Percentiles rank a stretch among this genome's conserved stretches.
These are phyloP conservation scores for Backusella luteola DNA, from an alignment of 192 early-diverging fungal species.

Conservation along the genomic window DNA sequence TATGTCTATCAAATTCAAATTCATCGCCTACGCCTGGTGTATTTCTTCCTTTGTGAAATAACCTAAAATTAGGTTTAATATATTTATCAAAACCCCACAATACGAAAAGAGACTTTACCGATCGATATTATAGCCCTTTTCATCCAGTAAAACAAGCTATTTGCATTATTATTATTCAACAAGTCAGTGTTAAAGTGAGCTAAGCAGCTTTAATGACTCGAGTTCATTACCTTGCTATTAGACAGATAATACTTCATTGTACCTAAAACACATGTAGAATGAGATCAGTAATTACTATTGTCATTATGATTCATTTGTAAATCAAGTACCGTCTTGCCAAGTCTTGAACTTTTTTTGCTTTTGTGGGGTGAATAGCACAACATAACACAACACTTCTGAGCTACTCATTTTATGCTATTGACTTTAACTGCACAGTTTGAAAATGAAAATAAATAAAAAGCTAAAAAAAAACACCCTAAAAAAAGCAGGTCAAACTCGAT, in stretches of 20 bases:
- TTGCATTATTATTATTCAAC: background rate
- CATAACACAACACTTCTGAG: constrained; percentile 3
- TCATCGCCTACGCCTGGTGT: constrained; percentile 39
- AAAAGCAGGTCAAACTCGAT: no score
- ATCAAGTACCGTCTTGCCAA: constrained; percentile 49
- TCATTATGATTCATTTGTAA: no score
- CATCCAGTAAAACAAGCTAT: constrained; percentile 46
- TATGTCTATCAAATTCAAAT: constrained; percentile 49
- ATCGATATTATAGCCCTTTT: constrained; percentile 43
- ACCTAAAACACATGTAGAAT: constrained; percentile 1
- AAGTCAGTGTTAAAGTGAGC: background rate
- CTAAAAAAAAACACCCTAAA: background rate
- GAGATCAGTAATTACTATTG: background rate
- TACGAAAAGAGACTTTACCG: constrained; percentile 23
- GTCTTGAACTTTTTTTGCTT: constrained; percentile 54
- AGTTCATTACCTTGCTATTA: constrained; percentile 21
- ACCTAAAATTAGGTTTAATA: constrained; percentile 5
- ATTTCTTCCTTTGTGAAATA: constrained; percentile 15
- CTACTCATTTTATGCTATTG: background rate
- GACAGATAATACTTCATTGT: constrained; percentile 25
- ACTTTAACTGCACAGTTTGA: background rate
- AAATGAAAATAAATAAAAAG: background rate
- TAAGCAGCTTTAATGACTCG: background rate
- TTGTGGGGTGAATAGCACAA: constrained; percentile 45
- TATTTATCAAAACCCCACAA: background rate